A percentile compares a stretch with the other conserved stretches of the same genome.
These are phyloP conservation scores for Tuber aestivum DNA, from an alignment of 495 filamentous ascomycete species.

Conservation along the genomic window DNA sequence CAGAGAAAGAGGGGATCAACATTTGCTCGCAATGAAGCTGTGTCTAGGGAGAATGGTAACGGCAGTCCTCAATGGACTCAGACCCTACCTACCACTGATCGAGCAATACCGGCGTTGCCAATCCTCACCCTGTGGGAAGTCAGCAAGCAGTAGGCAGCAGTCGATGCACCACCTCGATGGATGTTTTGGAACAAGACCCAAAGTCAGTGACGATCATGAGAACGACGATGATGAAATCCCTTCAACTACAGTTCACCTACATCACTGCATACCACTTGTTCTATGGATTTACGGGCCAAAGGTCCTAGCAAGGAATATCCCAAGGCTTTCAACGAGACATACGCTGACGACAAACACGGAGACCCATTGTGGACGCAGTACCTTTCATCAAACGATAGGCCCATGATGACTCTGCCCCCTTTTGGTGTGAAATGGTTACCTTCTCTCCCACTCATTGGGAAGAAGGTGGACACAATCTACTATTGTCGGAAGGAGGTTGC, in stretches of 20 bases:
- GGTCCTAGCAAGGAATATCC: conserved; percentile 56
- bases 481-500: conserved; percentile 84
- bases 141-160: conserved; percentile 10
- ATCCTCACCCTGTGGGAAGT: conserved; percentile 6
- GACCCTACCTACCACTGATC: conserved; percentile 1
- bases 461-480: conserved; percentile 93
- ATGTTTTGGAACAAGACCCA: conserved; percentile 48
- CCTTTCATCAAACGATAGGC: conserved; percentile 64
- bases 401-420: conserved; percentile 71
- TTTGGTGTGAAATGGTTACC: conserved; percentile 77
- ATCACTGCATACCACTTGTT: conserved; percentile 17
- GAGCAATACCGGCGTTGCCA: conserved; percentile 10
- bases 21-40: conserved; percentile 20
- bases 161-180: conserved; percentile 41
- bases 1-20: conserved; percentile 36
- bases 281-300: conserved; percentile 22
- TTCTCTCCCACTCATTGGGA: conserved; percentile 68
- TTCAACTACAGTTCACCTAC: conserved; percentile 32
- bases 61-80: not conserved
- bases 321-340: conserved; percentile 60
- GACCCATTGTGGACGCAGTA: conserved; percentile 76
- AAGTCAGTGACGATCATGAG: conserved; percentile 16
- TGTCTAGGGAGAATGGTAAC: conserved; percentile 10
- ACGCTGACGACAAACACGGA: conserved; percentile 57
- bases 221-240: conserved; percentile 26